Percentiles rank a stretch among this genome's conserved stretches.
Conservation (phyloP, 2,329 filamentous ascomycete species). For the Capronia coronata region DNA sequence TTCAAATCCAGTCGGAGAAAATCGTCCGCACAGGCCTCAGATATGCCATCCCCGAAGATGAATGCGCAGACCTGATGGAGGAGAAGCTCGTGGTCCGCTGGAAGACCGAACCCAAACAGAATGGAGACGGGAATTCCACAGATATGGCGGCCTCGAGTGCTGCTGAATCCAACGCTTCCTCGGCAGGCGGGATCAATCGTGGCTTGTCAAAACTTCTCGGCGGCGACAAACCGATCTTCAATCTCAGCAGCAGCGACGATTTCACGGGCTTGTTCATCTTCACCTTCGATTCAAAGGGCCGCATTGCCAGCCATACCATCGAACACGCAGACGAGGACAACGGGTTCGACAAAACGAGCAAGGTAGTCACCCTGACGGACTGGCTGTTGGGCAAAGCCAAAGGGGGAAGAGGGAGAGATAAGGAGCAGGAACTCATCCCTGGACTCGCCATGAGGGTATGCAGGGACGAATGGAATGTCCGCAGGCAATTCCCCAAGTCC, state of each 20-base stretch:
- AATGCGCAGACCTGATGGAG: conserved; percentile 34
- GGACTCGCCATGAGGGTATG: conserved; percentile 28
- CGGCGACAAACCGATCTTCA: conserved; percentile 45
- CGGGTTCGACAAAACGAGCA: conserved; percentile 75
- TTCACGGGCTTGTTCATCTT: conserved; percentile 93
- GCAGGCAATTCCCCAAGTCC: conserved; percentile 5
- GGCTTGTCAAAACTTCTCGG: conserved; percentile 45
- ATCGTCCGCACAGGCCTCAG: conserved; percentile 58
- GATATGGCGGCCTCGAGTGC: conserved; percentile 22
- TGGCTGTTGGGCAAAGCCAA: conserved; percentile 79
- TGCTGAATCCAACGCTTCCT: conserved; percentile 7
- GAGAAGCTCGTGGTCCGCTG: conserved; percentile 90
- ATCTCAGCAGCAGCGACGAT: conserved; percentile 52
- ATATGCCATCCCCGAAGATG: conserved; percentile 31
- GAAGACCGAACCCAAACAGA: conserved; percentile 54
- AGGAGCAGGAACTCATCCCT: conserved; percentile 27
- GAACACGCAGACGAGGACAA: conserved; percentile 82
- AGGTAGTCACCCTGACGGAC: conserved; percentile 85
- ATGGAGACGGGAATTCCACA: conserved; percentile 19
- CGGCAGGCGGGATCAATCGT: conserved; percentile 33
- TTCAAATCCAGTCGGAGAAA: conserved; percentile 83
- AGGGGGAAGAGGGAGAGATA: conserved; percentile 41
- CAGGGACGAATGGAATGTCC: conserved; percentile 23
- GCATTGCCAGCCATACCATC: conserved; percentile 82
- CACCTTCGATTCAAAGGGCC: conserved; percentile 82